Base-by-base conservation (phyloP, 108 stramenopile genomes). In the Cylindrotheca fusiformis region DNA sequence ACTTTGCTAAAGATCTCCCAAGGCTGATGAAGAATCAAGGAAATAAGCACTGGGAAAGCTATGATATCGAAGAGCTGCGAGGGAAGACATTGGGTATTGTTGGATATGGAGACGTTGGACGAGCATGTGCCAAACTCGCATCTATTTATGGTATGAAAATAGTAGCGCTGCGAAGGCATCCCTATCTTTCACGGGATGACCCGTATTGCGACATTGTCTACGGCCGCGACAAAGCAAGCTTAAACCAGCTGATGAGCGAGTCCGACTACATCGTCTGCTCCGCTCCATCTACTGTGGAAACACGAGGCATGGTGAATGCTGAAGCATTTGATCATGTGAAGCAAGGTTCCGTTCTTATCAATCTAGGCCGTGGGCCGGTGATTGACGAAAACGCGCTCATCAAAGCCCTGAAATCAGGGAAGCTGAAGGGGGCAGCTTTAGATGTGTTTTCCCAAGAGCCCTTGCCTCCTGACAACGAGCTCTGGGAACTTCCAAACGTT, bases 1-100 rank as follows among this genome's bases (percentile, higher is more conserved):
- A 94, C 58, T 98, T 95, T 76, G 93, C 94, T 46, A 98, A 96
- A 73, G 90, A 96, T 61, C 63, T 96, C 3, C 95, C 91, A 2
- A 82, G 90, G 0, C 66, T 96, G 30, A 58, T 93, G 77, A 41
- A 65, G 32, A 75, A 98, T 25, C 90, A 98, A 55, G 22, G 53
- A 12, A 67, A 57, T 20, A 46, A 49, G 52, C 63, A 84, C 21
- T 94, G 90, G 90, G 72, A 87, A n/a, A 82, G 79, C 25, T 90
- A 87, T 67, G 61, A 74, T 33, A 69, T 90, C 23, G 28, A 63
- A 44, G 88, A 88, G 67, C 55, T 93, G 27, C 69, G 92, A n/a
- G 88, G 87, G n/a, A 44, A 80, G 19, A 94, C 91, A 0, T 33
- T 97, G 74, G 95, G 93, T 0, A 66, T 97, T 2, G 72, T 97